These are phyloP conservation scores for Neurospora hispaniola DNA, from an alignment of 495 filamentous ascomycete species.

Conservation along the genomic window DNA sequence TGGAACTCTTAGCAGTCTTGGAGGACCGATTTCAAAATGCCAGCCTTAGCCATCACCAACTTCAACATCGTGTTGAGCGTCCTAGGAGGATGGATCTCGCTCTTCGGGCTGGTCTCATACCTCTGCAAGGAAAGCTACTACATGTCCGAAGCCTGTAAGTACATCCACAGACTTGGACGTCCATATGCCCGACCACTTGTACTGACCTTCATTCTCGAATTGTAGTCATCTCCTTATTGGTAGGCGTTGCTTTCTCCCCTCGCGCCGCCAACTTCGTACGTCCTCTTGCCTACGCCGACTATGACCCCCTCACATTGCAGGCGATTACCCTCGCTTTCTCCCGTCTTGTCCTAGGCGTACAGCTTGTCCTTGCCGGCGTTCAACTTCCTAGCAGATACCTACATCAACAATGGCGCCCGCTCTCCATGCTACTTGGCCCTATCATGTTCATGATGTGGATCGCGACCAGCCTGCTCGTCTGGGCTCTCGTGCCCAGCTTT, in stretches of 20 bases:
- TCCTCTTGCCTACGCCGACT: conserved; percentile 62
- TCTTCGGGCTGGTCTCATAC: conserved; percentile 84
- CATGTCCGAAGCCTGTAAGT: conserved; percentile 78
- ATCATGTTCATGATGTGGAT: conserved; percentile 88
- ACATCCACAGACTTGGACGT: not conserved
- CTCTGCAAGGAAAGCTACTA: conserved; percentile 85
- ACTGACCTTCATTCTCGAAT: not conserved
- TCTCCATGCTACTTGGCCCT: conserved; percentile 69
- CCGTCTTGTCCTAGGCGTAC: conserved; percentile 81
- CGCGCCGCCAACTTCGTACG: conserved; percentile 67
- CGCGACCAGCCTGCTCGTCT: conserved; percentile 65
- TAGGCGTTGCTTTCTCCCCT: conserved; percentile 68
- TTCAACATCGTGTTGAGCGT: conserved; percentile 84
- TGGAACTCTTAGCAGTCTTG: not conserved
- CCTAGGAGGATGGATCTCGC: conserved; percentile 75
- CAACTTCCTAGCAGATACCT: conserved; percentile 87
- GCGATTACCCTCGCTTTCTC: conserved; percentile 66
- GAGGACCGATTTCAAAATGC: conserved; percentile 44
- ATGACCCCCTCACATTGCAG: conserved; percentile 34
- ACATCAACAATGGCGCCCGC: conserved; percentile 65
- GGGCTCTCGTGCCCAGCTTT: conserved; percentile 58
- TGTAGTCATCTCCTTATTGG: conserved; percentile 71
- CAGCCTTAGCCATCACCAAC: conserved; percentile 63
- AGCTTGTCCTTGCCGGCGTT: conserved; percentile 80
- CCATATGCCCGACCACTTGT: not conserved